Evolutionary conservation across 2,329 filamentous ascomycete genomes (phyloP), one percentile per base, ranked within the genome.

Genomic region (Pseudodiploospora longispora): DNA sequence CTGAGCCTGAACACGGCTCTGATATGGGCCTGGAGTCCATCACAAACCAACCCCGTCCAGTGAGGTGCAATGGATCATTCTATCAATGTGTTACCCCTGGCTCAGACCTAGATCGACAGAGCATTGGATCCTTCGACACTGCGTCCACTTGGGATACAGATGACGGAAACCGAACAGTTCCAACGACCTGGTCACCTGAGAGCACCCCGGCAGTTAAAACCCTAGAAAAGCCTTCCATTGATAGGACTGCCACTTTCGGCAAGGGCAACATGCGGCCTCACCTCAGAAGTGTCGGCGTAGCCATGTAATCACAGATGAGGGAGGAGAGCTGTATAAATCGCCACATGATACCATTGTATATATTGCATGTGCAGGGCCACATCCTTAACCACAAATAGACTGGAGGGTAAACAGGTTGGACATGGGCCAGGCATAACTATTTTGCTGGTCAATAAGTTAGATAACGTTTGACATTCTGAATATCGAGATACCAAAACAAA

Each of bases 11-110:
- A 38, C 57, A 66, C 45, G 59, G 61, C 42, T 59, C 56, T 12
- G 65, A 68, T 41, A 58, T 69, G 41, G 70, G 67, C 45, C 54
- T 72, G 30, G 70, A 76, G 48, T 71, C 71, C 3, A 60, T 79
- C 28, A 81, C 76, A 38, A 82, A 80, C 51, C 61, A 60, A 4
- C 77, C 77, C 2, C 70, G 62, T 35, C 74, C 76, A 7, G 59
- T 80, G 36, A 75, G 65, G 36, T 65, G 61, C 27, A 61, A 59
- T 7, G 74, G 80, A 30, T 78, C 76, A 4, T 82, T 78, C 58
- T 82, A 82, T 54, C 74, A 80, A 57, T 75, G 72, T 43, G 63
- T 79, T 10, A 64, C 67, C 30, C 62, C 60, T 42, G 52, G 44
- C 55, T 64, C 40, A 56, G 43, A 50, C 38, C 47, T 55, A 34